A percentile compares a stretch with the other conserved stretches of the same genome.
Conservation (phyloP, 345 rosid species). For the Salix brachista region DNA sequence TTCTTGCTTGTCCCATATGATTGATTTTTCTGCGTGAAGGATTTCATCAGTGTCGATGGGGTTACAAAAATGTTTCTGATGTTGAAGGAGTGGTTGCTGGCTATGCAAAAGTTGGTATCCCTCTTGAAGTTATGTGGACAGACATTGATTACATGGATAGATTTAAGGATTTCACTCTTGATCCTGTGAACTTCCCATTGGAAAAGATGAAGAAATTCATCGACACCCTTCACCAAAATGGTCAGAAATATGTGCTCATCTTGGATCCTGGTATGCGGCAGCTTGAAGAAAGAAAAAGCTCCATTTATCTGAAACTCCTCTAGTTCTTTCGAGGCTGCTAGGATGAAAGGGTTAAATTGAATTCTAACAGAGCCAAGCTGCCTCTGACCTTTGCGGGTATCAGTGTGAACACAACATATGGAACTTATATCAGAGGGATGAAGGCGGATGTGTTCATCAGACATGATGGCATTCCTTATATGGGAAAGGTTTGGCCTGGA, state of each 20-base stretch:
- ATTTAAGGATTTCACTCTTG: constrained; percentile 16
- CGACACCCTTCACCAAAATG: constrained; percentile 45
- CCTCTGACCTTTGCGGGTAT: constrained; percentile 36
- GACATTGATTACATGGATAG: constrained; percentile 22
- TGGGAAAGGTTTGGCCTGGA: constrained; percentile 73
- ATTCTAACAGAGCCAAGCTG: not conserved
- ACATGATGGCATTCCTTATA: constrained; percentile 49
- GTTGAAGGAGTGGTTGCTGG: constrained; percentile 3
- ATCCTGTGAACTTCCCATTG: constrained; percentile 18
- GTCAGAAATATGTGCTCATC: constrained; percentile 57
- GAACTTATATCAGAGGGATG: constrained; percentile 51
- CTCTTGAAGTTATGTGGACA: constrained; percentile 20
- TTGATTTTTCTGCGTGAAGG: not conserved
- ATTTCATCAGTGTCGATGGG: constrained; percentile 12
- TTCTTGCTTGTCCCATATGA: no score
- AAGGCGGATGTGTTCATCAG: constrained; percentile 53
- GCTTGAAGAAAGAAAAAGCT: no score
- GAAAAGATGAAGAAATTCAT: constrained; percentile 35
- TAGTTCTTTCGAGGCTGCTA: not conserved
- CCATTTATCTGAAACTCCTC: not conserved
- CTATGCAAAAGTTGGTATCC: constrained; percentile 10
- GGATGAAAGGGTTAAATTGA: no score
- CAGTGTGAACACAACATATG: constrained; percentile 42
- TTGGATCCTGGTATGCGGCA: constrained; percentile 55
- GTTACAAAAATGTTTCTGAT: constrained; percentile 14